A percentile compares a stretch with the other conserved stretches of the same genome.
Conservation (phyloP, 192 early-diverging fungal genomes). For the Backusella mclennaniae region DNA sequence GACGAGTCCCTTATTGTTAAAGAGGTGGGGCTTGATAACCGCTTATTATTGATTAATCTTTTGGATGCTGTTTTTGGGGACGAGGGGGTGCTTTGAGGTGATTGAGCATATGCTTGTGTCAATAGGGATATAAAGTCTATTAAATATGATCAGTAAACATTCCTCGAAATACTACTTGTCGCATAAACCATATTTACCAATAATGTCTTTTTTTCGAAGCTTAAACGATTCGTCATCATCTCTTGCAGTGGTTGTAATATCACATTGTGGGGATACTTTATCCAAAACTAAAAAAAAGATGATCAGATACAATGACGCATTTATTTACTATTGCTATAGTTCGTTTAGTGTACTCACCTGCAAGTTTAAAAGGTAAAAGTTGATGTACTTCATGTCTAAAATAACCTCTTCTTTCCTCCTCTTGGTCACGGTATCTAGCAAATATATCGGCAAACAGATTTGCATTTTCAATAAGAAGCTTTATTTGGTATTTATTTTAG, state of each 20-base stretch:
- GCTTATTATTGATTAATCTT: background rate
- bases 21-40: background rate
- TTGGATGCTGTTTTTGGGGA: background rate
- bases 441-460: constrained; percentile 25
- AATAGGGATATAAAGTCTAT: constrained; percentile 22
- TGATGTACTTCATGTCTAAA: constrained; percentile 18
- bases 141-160: too few relatives aligned
- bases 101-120: constrained; percentile 1
- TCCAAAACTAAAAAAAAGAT: constrained; percentile 30
- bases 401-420: constrained; percentile 24
- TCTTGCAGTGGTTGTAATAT: constrained; percentile 41
- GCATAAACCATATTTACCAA: constrained; percentile 5
- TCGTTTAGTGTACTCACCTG: constrained; percentile 1
- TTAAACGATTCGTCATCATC: constrained; percentile 26
- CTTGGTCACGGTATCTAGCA: constrained; percentile 16
- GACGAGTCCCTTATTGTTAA: background rate
- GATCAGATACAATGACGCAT: background rate
- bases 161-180: too few relatives aligned
- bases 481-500: background rate
- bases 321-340: background rate
- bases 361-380: constrained; percentile 22
- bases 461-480: constrained; percentile 28
- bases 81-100: background rate
- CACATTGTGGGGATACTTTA: constrained; percentile 45
- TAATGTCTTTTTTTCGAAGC: constrained; percentile 42